These are phyloP conservation scores for Hanseniaspora lindneri DNA, from an alignment of 805 yeast species.

Conservation along the genomic window DNA sequence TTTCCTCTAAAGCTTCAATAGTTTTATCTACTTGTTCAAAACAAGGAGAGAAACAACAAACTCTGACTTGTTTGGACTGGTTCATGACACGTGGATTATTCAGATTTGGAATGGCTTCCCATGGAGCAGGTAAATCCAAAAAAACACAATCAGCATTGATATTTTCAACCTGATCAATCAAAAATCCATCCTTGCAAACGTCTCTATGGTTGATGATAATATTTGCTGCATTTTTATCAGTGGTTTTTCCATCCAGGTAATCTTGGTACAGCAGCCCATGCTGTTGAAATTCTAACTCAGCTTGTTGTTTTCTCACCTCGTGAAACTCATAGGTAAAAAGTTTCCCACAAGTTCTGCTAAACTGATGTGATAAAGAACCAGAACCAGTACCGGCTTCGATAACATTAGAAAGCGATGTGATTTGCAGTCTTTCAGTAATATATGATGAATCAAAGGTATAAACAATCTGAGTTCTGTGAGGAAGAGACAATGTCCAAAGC, in stretches of 20 bases:
- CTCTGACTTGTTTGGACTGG: conserved; percentile 41
- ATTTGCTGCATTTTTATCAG: conserved; percentile 27
- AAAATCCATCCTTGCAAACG: conserved; percentile 81
- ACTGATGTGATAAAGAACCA: conserved; percentile 87
- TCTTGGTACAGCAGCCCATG: conserved; percentile 44
- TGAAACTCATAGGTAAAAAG: conserved; percentile 87
- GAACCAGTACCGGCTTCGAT: conserved; percentile 98
- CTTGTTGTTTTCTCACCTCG: conserved; percentile 68
- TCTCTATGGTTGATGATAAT: conserved; percentile 78
- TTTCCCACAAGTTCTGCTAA: conserved; percentile 72
- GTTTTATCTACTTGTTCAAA: conserved; percentile 92
- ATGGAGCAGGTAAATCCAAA: conserved; percentile 90
- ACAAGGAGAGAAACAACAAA: conserved; percentile 96
- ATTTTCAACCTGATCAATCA: conserved; percentile 29
- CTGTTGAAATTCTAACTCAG: conserved; percentile 57
- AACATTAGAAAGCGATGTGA: conserved; percentile 62
- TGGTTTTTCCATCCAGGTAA: conserved; percentile 11
- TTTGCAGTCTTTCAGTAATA: conserved; percentile 68
- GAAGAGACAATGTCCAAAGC: conserved; percentile 88
- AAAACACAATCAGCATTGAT: conserved; percentile 60
- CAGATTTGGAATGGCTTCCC: conserved; percentile 83
- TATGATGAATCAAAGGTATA: conserved; percentile 92
- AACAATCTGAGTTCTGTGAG: conserved; percentile 95
- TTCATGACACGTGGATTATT: conserved; percentile 40
- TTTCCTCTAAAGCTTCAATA: conserved; percentile 53